Base-by-base conservation (phyloP, 768 basidiomycete genomes). In the Russula abietina region DNA sequence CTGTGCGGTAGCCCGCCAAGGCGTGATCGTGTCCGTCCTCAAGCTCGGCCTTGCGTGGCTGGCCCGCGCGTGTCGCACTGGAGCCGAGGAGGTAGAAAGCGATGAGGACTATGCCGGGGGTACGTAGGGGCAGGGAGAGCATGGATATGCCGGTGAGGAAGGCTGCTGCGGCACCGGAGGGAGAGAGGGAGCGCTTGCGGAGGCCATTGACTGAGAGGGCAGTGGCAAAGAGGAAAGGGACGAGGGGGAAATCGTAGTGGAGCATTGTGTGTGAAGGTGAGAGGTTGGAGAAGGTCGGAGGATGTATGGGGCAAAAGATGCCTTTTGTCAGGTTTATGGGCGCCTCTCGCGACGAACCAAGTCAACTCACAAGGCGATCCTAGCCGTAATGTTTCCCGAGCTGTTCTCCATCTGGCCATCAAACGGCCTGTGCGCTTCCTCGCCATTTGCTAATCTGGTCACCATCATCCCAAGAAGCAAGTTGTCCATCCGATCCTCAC, bases 1-100 rank as follows among this genome's bases (percentile, higher is more conserved):
- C 89, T 33, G 76, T 81, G 49, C 94, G 80, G 71, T 93, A 85
- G 0, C 92, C 94, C 9, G 80, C 85, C 1, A n/a, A 6, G 14
- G 79, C 79, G 57, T 83, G 83, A 54, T 87, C 81, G 69, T 89
- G 84, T 0, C 88, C 91, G 46, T 89, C 89, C 72, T 95, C 92
- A 41, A 94, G 78, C 64, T 77, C 76, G 3, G 82, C 81, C 72
- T 97, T 98, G 57, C 79, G 77, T 55, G 82, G 76, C 74, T 87
- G 93, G 60, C 92, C 87, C 64, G 87, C 89, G 74, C 93, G 94
- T 3, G 95, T 97, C 0, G 93, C 93, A 52, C 83, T 81, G 64
- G 89, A 89, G 4, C 87, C 94, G 0, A 84, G 69, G 33, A 94
- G 75, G 73, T 97, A 95, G 72, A 95, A 90, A 0, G 81, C 82